These are phyloP conservation scores for Pichia gijzeniarum DNA, from an alignment of 805 yeast genomes.

Conservation along the genomic window DNA sequence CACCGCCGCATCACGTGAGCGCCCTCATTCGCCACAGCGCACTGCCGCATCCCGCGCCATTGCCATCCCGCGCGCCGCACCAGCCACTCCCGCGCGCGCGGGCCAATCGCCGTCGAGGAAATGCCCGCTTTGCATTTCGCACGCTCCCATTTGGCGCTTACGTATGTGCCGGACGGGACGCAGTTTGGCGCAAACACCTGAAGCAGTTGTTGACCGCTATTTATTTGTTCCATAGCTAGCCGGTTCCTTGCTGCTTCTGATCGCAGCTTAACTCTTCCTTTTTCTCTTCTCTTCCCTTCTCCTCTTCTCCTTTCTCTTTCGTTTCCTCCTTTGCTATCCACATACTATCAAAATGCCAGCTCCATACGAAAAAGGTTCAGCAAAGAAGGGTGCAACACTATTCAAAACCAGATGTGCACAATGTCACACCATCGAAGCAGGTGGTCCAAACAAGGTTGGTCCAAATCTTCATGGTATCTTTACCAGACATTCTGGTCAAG, in stretches of 20 bases:
- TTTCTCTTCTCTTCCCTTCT: neutral
- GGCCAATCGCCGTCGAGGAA: no score
- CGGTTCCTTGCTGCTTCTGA: no score
- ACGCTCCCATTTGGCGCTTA: no score
- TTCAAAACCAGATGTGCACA: conserved; percentile 99
- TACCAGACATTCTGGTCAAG: conserved; percentile 88
- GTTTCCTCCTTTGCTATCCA: neutral
- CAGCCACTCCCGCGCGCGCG: no score
- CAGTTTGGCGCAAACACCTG: no score
- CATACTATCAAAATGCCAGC: conserved; percentile 31
- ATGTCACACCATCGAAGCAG: conserved; percentile 95
- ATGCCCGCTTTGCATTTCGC: no score
- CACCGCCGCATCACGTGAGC: no score
- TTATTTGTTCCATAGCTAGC: neutral
- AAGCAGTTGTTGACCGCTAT: no score
- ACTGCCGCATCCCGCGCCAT: no score
- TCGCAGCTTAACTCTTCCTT: neutral
- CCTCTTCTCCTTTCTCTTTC: neutral
- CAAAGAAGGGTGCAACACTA: conserved; percentile 93
- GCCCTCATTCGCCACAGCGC: no score
- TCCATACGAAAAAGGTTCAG: conserved; percentile 49
- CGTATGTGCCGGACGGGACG: no score
- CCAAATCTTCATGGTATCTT: conserved; percentile 95
- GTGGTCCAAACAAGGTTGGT: conserved; percentile 98
- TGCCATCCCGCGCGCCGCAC: no score